Evolutionary conservation across 2,329 filamentous ascomycete species (phyloP).

Genomic region (Cryphonectria radicalis): DNA sequence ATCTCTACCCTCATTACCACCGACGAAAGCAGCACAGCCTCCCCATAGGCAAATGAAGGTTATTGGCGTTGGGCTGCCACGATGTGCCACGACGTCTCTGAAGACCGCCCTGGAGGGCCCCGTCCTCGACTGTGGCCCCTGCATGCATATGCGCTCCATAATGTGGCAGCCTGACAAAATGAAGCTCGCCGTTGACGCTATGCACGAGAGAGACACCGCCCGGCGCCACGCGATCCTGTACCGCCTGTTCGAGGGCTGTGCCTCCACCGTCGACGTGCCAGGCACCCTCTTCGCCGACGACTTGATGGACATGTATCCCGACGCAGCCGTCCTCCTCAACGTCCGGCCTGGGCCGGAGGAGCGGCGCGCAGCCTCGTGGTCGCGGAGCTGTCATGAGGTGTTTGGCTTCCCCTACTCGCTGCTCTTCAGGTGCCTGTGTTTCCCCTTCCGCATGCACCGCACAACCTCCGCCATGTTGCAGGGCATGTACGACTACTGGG

Average conservation of each 20-base stretch:
- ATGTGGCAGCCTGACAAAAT: constrained; percentile 30
- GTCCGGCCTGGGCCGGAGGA: not conserved
- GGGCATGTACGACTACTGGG: not conserved
- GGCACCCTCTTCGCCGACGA: constrained; percentile 40
- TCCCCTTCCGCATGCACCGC: constrained; percentile 11
- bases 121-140: constrained; percentile 36
- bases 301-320: constrained; percentile 44
- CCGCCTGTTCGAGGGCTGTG: constrained; percentile 38
- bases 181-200: constrained; percentile 35
- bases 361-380: not conserved
- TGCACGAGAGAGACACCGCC: constrained; percentile 34
- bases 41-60: constrained; percentile 26
- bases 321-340: constrained; percentile 40
- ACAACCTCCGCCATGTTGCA: not conserved
- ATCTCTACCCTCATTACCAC: not conserved
- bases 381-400: not conserved
- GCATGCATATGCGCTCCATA: constrained; percentile 38
- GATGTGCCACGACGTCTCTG: constrained; percentile 43
- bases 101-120: constrained; percentile 39
- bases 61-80: constrained; percentile 39
- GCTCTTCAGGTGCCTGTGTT: constrained; percentile 1
- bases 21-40: not conserved
- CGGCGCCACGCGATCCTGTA: constrained; percentile 37
- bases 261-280: constrained; percentile 36
- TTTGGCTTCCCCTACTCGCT: not conserved